Conservation (phyloP, 139 green algal species). For the Eudorina sp. region DNA sequence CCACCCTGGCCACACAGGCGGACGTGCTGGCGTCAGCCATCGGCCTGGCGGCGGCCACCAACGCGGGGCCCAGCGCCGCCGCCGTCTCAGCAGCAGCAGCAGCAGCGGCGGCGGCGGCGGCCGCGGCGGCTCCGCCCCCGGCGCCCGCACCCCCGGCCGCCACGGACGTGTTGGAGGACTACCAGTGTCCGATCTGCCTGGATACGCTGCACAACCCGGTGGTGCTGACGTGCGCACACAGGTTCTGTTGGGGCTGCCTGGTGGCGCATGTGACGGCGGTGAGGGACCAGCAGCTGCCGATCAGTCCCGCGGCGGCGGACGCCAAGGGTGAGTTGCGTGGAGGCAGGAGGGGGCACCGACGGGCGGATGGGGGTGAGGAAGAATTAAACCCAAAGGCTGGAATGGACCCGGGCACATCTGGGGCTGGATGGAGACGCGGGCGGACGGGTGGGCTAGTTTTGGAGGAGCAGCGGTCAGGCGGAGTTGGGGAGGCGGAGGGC, state of each 20-base stretch:
- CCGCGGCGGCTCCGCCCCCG: neutral
- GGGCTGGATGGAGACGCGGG: too few species aligned
- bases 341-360: neutral
- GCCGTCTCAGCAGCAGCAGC: neutral
- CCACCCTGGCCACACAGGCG: constrained; percentile 72
- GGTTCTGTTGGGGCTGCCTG: constrained; percentile 91
- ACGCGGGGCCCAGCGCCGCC: neutral
- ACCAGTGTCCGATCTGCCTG: constrained; percentile 83
- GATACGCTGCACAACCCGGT: constrained; percentile 88
- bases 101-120: neutral
- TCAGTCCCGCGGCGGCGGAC: neutral
- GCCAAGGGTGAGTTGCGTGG: neutral
- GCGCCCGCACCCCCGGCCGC: neutral
- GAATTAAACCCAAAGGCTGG: too few species aligned
- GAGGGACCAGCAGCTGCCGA: constrained; percentile 29
- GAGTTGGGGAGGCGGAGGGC: too few species aligned
- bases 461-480: too few species aligned
- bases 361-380: too few species aligned
- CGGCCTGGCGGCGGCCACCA: constrained; percentile 4
- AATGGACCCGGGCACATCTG: too few species aligned
- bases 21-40: constrained; percentile 68
- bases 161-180: constrained; percentile 42
- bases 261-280: constrained; percentile 66
- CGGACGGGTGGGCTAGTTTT: too few species aligned
- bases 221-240: constrained; percentile 85